Base-by-base conservation (phyloP, 768 basidiomycete genomes). In the Xerocomus brunneocitrinus region DNA sequence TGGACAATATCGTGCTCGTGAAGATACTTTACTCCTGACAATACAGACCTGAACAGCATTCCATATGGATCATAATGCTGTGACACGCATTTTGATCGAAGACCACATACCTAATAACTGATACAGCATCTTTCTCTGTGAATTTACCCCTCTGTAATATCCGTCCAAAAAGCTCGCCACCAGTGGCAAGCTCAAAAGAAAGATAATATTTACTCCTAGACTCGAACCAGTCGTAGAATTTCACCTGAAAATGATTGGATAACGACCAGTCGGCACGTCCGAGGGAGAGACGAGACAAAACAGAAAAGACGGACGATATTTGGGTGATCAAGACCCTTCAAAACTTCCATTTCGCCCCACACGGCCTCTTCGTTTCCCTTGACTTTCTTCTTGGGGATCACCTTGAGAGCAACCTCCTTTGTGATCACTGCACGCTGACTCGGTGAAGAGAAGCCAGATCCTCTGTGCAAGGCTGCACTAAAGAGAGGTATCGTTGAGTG, bases 221-320 rank as follows among this genome's bases (percentile, higher is more conserved):
- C 65, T 98, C 97, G 67, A 98, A 98, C 84, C 89, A 92, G 68
- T 97, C 94, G 68, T 87, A 95, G 64, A 97, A 93, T 66, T 95
- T 95, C 52, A 97, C 91, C 91, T 93, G 44, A 30, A n/a, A 27
- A 31, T 4, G 35, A 36, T 22, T 8, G 24, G 19, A 24, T n/a
- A 43, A 19, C 19, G 19, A 19, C 19, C 43, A 43, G 39, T 42
- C 2, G 13, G 31, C 22, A 9, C 42, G 16, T 40, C 24, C 3
- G 24, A 9, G 4, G 4, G 34, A 52, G 10, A 36, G n/a, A 3
- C 5, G 46, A 4, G 3, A 3, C 43, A 47, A 22, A 13, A 41
- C 4, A 5, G 2, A 1, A 30, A 8, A 31, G 41, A 75, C 82
- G 62, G 52, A 94, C 94, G 58, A 98, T 90, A 63, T 98, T 95